Percentiles rank a stretch among this genome's conserved stretches.
These are phyloP conservation scores for Botrytis sinoallii DNA, from an alignment of 2,329 filamentous ascomycete species.

Conservation along the genomic window DNA sequence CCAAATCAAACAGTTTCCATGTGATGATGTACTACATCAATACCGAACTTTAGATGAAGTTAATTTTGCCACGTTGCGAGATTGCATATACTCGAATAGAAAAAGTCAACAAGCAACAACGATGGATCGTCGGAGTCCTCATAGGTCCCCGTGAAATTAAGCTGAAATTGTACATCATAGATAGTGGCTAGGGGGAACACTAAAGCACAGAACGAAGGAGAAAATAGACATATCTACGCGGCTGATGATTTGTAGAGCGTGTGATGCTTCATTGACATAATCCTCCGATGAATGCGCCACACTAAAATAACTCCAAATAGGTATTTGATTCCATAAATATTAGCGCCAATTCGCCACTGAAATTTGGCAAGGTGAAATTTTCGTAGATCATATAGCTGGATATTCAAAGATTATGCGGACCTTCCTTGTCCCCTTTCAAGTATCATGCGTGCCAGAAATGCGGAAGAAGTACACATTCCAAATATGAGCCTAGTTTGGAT, in stretches of 20 bases:
- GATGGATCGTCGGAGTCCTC: not conserved
- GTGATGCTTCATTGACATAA: not conserved
- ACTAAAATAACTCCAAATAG: not conserved
- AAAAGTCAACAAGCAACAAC: not conserved
- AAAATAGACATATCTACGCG: not conserved
- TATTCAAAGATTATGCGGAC: not conserved
- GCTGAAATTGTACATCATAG: not conserved
- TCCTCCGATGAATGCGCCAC: not conserved
- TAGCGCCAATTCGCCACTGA: not conserved
- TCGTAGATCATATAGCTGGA: not conserved
- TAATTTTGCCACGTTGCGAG: not conserved
- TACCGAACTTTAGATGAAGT: not conserved
- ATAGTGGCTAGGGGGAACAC: not conserved
- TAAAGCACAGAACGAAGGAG: not conserved
- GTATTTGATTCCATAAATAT: not conserved
- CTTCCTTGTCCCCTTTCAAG: not conserved
- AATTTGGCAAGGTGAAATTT: not conserved
- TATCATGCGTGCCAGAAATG: not conserved
- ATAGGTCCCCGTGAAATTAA: conserved; percentile 3
- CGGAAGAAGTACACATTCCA: not conserved
- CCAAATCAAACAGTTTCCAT: not conserved
- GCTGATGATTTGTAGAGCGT: conserved; percentile 7
- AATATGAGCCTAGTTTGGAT: conserved; percentile 36
- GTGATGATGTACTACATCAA: conserved; percentile 4
- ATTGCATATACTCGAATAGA: not conserved